A percentile compares a stretch with the other conserved stretches of the same genome.
These are phyloP conservation scores for Adansonia digitata DNA, from an alignment of 345 rosid species.

Conservation along the genomic window DNA sequence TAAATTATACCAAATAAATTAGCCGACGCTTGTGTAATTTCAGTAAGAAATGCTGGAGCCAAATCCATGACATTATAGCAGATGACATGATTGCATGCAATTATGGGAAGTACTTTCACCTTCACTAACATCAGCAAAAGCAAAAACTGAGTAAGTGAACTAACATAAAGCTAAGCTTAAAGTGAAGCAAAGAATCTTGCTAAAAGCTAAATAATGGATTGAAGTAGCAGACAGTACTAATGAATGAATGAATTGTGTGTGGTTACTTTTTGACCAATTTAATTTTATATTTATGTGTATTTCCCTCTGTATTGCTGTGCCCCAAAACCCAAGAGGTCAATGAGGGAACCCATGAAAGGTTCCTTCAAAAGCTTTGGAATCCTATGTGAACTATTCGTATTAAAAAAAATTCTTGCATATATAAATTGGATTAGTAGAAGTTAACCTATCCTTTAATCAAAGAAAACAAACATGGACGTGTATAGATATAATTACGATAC, in stretches of 20 bases:
- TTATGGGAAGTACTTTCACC: constrained; percentile 38
- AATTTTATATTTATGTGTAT: too few relatives aligned
- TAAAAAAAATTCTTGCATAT: background rate
- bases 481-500: too few relatives aligned
- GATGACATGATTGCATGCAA: constrained; percentile 22
- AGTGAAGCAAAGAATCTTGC: constrained; percentile 66
- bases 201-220: constrained; percentile 72
- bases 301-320: too few relatives aligned
- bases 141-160: constrained; percentile 32
- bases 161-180: constrained; percentile 49
- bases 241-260: constrained; percentile 21
- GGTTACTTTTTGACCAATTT: too few relatives aligned
- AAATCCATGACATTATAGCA: too few relatives aligned
- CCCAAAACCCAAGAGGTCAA: constrained; percentile 40
- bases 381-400: constrained; percentile 42
- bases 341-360: constrained; percentile 43
- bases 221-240: constrained; percentile 73
- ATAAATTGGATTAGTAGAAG: background rate
- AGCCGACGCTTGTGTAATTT: too few relatives aligned
- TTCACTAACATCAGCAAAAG: constrained; percentile 59
- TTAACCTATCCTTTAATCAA: background rate
- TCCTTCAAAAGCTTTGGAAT: constrained; percentile 43
- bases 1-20: too few relatives aligned
- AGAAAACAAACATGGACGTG: too few relatives aligned
- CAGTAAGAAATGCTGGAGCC: too few relatives aligned